Conservation (phyloP, 108 stramenopile genomes). For the Cyclotella atomus region DNA sequence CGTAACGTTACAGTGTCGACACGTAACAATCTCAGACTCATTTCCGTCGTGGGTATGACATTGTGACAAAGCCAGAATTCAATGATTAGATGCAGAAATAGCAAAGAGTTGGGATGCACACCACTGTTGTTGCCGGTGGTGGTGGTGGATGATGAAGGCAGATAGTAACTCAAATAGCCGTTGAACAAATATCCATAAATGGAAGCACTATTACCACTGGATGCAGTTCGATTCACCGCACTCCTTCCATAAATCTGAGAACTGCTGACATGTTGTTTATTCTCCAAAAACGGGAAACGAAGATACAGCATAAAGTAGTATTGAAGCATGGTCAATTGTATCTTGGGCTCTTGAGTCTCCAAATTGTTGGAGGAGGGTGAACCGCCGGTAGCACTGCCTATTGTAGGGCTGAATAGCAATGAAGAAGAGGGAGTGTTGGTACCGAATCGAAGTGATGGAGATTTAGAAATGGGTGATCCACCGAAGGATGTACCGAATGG, state of each 20-base stretch:
- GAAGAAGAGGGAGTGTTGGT: too few relatives aligned
- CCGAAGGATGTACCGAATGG: conserved; percentile 1
- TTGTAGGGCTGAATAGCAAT: too few relatives aligned
- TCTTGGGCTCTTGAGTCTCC: not conserved
- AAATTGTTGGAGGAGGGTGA: not conserved
- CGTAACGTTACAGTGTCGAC: conserved; percentile 13
- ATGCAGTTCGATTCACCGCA: too few relatives aligned
- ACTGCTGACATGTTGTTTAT: not conserved
- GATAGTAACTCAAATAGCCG: not conserved
- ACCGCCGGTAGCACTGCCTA: too few relatives aligned
- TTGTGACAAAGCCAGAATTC: conserved; percentile 76
- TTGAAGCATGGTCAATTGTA: conserved; percentile 1
- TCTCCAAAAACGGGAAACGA: not conserved
- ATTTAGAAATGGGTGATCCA: not conserved
- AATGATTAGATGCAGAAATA: conserved; percentile 75
- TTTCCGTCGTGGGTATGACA: conserved; percentile 27
- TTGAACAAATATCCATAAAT: not conserved
- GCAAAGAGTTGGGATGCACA: conserved; percentile 49
- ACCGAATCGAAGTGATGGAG: not conserved
- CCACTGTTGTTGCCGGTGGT: not conserved
- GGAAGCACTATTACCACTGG: not conserved
- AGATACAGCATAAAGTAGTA: conserved; percentile 4
- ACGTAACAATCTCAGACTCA: conserved; percentile 18
- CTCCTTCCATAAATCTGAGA: not conserved
- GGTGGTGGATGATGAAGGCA: conserved; percentile 6